Evolutionary conservation across 257 asterid genomes (phyloP).

Genomic region (Craterostigma plantagineum): DNA sequence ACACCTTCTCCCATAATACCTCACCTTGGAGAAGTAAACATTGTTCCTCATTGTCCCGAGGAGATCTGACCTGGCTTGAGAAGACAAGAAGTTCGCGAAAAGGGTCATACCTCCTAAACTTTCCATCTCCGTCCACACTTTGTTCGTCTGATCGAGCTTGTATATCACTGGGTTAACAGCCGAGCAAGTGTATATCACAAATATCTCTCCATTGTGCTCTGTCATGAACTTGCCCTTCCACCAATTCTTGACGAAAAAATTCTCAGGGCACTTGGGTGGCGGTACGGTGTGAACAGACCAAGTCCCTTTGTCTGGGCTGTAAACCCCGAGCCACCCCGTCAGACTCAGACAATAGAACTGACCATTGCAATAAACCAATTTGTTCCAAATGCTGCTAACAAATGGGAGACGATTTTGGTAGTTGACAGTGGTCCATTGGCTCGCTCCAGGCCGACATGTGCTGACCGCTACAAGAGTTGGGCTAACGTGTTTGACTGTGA

Average conservation of each 20-base stretch:
- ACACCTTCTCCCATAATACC: constrained; percentile 65
- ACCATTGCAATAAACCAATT: constrained; percentile 55
- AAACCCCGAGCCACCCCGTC: constrained; percentile 67
- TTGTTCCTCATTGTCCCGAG: constrained; percentile 71
- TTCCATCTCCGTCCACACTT: constrained; percentile 55
- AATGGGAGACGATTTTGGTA: constrained; percentile 57
- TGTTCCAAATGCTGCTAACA: constrained; percentile 65
- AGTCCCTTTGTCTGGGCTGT: constrained; percentile 24
- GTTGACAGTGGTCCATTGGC: constrained; percentile 39
- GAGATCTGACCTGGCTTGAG: constrained; percentile 58
- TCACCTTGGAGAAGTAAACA: constrained; percentile 67
- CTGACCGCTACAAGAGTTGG: constrained; percentile 44
- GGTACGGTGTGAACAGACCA: constrained; percentile 64
- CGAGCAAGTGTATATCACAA: constrained; percentile 58
- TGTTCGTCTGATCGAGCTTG: constrained; percentile 38
- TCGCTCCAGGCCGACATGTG: constrained; percentile 64
- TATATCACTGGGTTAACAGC: constrained; percentile 56
- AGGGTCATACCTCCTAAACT: constrained; percentile 49
- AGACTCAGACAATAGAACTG: constrained; percentile 59
- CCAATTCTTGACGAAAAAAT: constrained; percentile 58
- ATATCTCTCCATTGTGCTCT: constrained; percentile 65
- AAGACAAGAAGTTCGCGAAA: constrained; percentile 73
- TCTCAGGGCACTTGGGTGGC: constrained; percentile 54
- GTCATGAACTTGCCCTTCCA: constrained; percentile 87
- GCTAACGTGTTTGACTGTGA: constrained; percentile 54